These are phyloP conservation scores for Metarhizium humberi DNA, from an alignment of 2,329 filamentous ascomycete species.

Conservation along the genomic window DNA sequence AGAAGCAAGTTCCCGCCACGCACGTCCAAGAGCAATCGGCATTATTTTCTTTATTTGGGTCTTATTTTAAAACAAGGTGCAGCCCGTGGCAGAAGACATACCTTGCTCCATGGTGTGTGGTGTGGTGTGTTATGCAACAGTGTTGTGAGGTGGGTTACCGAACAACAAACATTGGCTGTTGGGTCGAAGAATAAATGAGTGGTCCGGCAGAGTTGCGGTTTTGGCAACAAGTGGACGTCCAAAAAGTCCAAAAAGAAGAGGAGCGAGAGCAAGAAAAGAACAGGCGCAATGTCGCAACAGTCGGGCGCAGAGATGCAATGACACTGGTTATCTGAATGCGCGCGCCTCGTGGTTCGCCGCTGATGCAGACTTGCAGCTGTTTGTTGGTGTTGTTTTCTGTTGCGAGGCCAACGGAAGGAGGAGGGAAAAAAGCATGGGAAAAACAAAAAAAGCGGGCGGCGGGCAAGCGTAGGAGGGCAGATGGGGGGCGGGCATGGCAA, in stretches of 20 bases:
- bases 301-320: constrained; percentile 1
- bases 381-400: constrained; percentile 34
- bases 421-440: constrained; percentile 17
- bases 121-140: constrained; percentile 8
- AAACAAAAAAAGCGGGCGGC: constrained; percentile 7
- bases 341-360: constrained; percentile 19
- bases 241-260: constrained; percentile 3
- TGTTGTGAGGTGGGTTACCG: constrained; percentile 20
- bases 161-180: constrained; percentile 31
- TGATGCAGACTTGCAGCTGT: constrained; percentile 15
- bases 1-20: constrained; percentile 5
- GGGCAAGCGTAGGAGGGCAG: constrained; percentile 3
- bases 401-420: constrained; percentile 34
- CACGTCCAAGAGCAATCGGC: background rate
- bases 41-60: constrained; percentile 4
- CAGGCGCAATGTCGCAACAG: constrained; percentile 8
- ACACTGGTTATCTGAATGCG: constrained; percentile 9
- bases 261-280: background rate
- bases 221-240: constrained; percentile 6
- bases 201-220: constrained; percentile 3
- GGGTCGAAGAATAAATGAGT: constrained; percentile 8
- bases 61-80: constrained; percentile 2
- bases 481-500: background rate
- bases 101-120: constrained; percentile 26
- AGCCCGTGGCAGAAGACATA: constrained; percentile 16